These are phyloP conservation scores for Priceomyces castillae DNA, from an alignment of 805 yeast species.

Conservation along the genomic window DNA sequence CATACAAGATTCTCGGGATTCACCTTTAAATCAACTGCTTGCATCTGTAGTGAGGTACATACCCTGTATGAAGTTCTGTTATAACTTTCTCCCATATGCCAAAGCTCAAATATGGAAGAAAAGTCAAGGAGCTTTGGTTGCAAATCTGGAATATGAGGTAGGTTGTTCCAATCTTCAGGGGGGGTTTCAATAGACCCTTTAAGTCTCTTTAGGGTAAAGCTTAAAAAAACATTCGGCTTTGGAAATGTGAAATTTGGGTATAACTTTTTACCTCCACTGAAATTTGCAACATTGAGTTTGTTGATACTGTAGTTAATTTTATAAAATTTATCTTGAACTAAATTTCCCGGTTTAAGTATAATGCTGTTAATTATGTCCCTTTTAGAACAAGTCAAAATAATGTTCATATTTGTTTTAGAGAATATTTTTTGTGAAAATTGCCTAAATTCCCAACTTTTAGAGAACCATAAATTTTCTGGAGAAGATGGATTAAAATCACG, in stretches of 20 bases:
- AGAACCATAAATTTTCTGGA: slow-evolving; percentile 40
- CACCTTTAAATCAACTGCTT: slow-evolving; percentile 7
- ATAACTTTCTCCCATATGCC: slow-evolving; percentile 44
- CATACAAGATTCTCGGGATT: slow-evolving; percentile 41
- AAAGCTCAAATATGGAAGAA: slow-evolving; percentile 43
- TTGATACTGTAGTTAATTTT: slow-evolving; percentile 37
- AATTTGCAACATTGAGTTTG: neutral
- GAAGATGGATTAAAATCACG: neutral
- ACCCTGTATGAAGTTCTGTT: slow-evolving; percentile 26
- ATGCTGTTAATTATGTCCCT: neutral
- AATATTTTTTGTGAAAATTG: slow-evolving; percentile 28
- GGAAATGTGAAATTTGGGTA: slow-evolving; percentile 17
- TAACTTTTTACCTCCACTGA: neutral
- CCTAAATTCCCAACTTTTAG: slow-evolving; percentile 35
- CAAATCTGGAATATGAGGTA: slow-evolving; percentile 11
- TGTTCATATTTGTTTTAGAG: slow-evolving; percentile 26
- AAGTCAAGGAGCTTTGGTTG: slow-evolving; percentile 23
- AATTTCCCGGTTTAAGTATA: neutral
- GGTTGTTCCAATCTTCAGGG: slow-evolving; percentile 15
- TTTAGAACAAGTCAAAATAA: slow-evolving; percentile 21
- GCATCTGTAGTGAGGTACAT: slow-evolving; percentile 47
- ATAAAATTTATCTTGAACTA: slow-evolving; percentile 38
- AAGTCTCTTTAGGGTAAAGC: slow-evolving; percentile 26
- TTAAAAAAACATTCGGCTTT: slow-evolving; percentile 34
- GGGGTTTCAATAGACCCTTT: neutral